Percentiles rank a stretch among this genome's conserved stretches.
These are phyloP conservation scores for Globisporangium cystogenes DNA, from an alignment of 352 stramenopile genomes.

Conservation along the genomic window DNA sequence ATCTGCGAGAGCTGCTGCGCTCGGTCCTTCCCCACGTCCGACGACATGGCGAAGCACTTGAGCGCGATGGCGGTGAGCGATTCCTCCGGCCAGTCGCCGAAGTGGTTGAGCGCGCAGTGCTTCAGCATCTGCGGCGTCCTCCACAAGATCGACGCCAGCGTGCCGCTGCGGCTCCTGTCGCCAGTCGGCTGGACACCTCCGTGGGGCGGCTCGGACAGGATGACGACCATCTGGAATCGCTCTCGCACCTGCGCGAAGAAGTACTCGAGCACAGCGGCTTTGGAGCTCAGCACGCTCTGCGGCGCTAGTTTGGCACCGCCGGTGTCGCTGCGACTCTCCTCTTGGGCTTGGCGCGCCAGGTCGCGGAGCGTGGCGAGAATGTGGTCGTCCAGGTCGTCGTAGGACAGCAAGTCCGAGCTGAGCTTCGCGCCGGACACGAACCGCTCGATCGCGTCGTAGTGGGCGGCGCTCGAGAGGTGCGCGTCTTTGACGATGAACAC, in stretches of 20 bases:
- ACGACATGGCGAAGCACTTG: conserved; percentile 24
- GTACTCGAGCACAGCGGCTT: conserved; percentile 36
- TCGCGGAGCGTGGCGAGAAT: conserved; percentile 32
- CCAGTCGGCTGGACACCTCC: not conserved
- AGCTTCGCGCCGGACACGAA: conserved; percentile 38
- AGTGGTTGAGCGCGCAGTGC: conserved; percentile 28
- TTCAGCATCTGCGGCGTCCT: conserved; percentile 38
- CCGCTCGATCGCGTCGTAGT: conserved; percentile 40
- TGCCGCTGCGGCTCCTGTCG: too few relatives aligned
- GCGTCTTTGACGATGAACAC: conserved; percentile 63
- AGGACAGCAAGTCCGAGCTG: conserved; percentile 32
- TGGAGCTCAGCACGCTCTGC: conserved; percentile 24
- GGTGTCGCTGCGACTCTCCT: not conserved
- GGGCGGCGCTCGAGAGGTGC: conserved; percentile 17
- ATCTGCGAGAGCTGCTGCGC: conserved; percentile 29
- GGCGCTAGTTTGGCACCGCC: not conserved
- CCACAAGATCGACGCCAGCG: conserved; percentile 24
- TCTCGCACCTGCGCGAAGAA: conserved; percentile 36
- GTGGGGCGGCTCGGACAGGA: conserved; percentile 15
- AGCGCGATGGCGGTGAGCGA: conserved; percentile 35
- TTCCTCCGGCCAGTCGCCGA: conserved; percentile 38
- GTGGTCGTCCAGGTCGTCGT: conserved; percentile 48
- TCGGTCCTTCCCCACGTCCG: conserved; percentile 20
- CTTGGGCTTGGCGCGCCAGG: conserved; percentile 10
- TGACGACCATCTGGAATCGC: conserved; percentile 52